Base-by-base conservation (phyloP, 1,139 yeast genomes). In the Yamadazyma epiphylla region DNA sequence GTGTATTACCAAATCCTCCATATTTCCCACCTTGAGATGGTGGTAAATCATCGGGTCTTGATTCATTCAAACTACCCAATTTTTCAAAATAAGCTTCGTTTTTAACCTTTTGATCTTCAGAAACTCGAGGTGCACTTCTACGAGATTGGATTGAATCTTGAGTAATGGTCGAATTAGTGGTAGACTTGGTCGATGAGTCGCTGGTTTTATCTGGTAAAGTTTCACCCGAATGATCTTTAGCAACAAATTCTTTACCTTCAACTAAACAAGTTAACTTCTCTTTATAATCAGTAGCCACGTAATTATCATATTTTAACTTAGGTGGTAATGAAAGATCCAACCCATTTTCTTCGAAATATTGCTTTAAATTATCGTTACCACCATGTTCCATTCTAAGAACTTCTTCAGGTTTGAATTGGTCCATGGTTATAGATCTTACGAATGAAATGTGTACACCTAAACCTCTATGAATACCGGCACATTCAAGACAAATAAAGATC, bases 391-490 rank as follows among this genome's bases (percentile, higher is more conserved):
- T 89, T 44, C 94, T 69, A 40, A 79, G 66, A 36, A 88, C 73
- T 57, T 91, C 97, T 33, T 87, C 95, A 11, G 88, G 82, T 57
- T 88, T 88, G 70, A 94, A 94, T 60, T 88, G 96, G 56, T 91
- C 99, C 94, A 94, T 89, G 19, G 96, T 87, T 45, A 91, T 88
- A 19, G 95, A 85, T 53, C 98, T 75, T 30, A 91, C 98, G 63
- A 94, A 94, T 26, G 97, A 88, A 38, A 91, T 80, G 58, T 94
- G 98, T 28, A 91, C 98, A 23, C 99, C 99, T 33, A 91, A 68
- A 19, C 96, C 95, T 56, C 99, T 77, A 58, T 91, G 99, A 38
- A 86, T 71, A 31, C 98, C 96, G 24, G 97, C 96, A 70, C 98
- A 91, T 59, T 91, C 98, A 38, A 91, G 74, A 62, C 99, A 94